Base-by-base conservation (phyloP, 345 rosid genomes). In the Lumnitzera littorea region DNA sequence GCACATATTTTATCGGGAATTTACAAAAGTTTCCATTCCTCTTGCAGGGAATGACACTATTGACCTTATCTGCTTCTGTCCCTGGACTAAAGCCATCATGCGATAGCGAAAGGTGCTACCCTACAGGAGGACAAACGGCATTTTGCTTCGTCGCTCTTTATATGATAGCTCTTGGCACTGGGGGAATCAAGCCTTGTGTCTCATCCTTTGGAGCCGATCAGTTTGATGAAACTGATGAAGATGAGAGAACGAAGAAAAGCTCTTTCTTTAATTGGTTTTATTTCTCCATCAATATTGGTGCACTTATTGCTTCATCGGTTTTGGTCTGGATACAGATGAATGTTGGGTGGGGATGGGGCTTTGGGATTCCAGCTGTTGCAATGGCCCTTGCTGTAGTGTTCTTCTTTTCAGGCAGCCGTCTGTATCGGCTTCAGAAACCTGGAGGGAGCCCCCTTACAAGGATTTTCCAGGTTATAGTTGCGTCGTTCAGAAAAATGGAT, bases 201-300 rank as follows among this genome's bases (percentile, higher is more conserved):
- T 94, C 97, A 9, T 94, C 99, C 62, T 89, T 90, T 43, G 99
- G 95, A 23, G 99, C 99, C 0, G 99, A 94, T 67, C 99, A 90
- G 65, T 94, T 94, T 51, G 99, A 94, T 57, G 97, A 94, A 62
- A 80, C 71, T 41, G 88, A 94, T 51, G 96, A 84, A 12, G 20
- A 8, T 6, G 96, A 94, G 79, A 88, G 67, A 82, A 62, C 80
- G 50, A 82, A 81, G 77, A 94, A 94, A 64, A 90, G 95, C 56
- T 85, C 96, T 2, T 92, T 91, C 69, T 92, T 92, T n/a, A 92
- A 92, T 61, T 92, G 98, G 98, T 94, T 94, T 67, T 94, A 90
- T 81, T 74, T 94, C 62, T 87, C 96, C 7, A 83, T 94, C 69
- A 94, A 94, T 52, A 54, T 94, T 5, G 99, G 97, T 46, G 97